Conservation (phyloP, 805 yeast genomes). For the Zygosaccharomyces kombuchaensis region DNA sequence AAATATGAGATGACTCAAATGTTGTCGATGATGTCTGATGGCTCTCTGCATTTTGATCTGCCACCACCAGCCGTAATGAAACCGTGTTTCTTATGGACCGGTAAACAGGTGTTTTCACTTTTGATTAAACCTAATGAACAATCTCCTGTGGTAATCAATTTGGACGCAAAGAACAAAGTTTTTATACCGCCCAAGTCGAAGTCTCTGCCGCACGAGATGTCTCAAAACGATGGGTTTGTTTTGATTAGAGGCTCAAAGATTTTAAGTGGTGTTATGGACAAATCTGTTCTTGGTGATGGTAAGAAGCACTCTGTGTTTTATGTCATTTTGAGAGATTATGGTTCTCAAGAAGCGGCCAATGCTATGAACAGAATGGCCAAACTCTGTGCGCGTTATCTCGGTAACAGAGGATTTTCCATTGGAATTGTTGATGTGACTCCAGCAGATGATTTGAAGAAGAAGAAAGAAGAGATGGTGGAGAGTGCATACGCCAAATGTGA, state of each 20-base stretch:
- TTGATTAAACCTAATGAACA: slow-evolving; percentile 75
- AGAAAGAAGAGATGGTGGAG: slow-evolving; percentile 86
- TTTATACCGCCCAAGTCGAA: slow-evolving; percentile 65
- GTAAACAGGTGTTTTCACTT: slow-evolving; percentile 89
- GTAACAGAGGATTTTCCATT: slow-evolving; percentile 93
- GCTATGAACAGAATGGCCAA: slow-evolving; percentile 99
- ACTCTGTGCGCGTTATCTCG: slow-evolving; percentile 89
- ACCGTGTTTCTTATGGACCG: slow-evolving; percentile 92
- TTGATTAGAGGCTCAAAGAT: slow-evolving; percentile 85
- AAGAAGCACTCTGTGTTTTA: slow-evolving; percentile 95
- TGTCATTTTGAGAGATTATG: slow-evolving; percentile 90
- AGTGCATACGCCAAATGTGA: slow-evolving; percentile 88
- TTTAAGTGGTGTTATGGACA: slow-evolving; percentile 94
- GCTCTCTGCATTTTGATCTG: slow-evolving; percentile 75
- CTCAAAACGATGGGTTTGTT: slow-evolving; percentile 94
- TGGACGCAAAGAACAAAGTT: slow-evolving; percentile 93
- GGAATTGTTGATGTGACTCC: slow-evolving; percentile 98
- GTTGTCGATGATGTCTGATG: slow-evolving; percentile 95
- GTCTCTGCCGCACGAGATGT: slow-evolving; percentile 85
- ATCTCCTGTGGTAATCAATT: slow-evolving; percentile 78
- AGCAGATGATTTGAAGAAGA: slow-evolving; percentile 64
- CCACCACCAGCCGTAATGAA: slow-evolving; percentile 95
- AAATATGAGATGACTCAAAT: slow-evolving; percentile 79
- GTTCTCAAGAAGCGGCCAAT: slow-evolving; percentile 90
- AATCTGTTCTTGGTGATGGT: slow-evolving; percentile 94